Base-by-base conservation (phyloP, 2,329 filamentous ascomycete species). In the Talaromyces pinophilus region DNA sequence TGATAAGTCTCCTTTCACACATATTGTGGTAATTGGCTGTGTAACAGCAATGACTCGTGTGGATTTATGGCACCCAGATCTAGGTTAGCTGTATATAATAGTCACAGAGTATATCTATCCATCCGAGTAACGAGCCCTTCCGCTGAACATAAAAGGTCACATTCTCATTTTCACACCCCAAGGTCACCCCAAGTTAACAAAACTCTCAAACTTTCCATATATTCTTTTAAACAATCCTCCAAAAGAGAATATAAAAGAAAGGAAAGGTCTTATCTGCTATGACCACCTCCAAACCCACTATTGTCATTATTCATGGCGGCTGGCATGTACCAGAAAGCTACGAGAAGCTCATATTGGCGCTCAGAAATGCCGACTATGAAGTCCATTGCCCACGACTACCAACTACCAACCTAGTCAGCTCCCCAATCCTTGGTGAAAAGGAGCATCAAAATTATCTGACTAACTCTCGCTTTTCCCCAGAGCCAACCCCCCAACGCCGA, bases 251-350 rank as follows among this genome's bases (percentile, higher is more conserved):
- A 42, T 6, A 42, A 8, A 42, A 42, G 17, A 42, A 42, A 42
- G 15, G 15, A 17, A 42, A 5, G 8, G 40, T 2, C 40, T 42
- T n/a, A 42, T 42, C 40, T 59, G 17, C 55, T 25, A 59, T 59
- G 55, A 11, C n/a, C 17, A 25, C 33, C 35, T 15, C 57, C 61
- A 70, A 69, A 44, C 70, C 69, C 6, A 67, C 63, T 30, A 69
- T 80, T 17, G 70, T 81, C 6, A 73, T 80, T 50, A 72, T 75
- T n/a, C 77, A 78, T 0, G 79, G 79, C 22, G 78, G 76, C 5
- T 80, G 77, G 77, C 78, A 80, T 62, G 65, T 68, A 0, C 66
- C 70, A 11, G 46, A 63, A 5, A 68, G 42, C 38, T 72, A 73
- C 55, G 38, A 19, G 17, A 71, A 70, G 28, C 69, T 74, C 46